Evolutionary conservation across 1,284 basidiomycete genomes (phyloP).

Genomic region (Malassezia sympodialis): DNA sequence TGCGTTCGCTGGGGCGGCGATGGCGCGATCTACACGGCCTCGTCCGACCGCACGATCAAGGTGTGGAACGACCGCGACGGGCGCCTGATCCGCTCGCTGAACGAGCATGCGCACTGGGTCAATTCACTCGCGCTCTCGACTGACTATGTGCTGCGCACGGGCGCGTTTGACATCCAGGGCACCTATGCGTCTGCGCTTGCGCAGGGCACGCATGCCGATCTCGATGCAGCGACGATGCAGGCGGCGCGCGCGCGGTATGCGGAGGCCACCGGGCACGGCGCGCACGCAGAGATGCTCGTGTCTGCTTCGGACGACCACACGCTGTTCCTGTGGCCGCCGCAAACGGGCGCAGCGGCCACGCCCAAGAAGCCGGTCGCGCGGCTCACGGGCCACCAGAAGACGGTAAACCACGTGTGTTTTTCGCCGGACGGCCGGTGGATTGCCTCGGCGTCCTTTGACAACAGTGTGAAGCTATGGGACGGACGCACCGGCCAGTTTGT

Average conservation of each 20-base stretch:
- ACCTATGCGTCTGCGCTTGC: conserved; percentile 6
- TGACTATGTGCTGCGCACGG: conserved; percentile 86
- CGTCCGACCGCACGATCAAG: conserved; percentile 82
- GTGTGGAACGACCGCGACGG: conserved; percentile 77
- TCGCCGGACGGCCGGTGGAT: conserved; percentile 86
- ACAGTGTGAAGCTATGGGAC: conserved; percentile 80
- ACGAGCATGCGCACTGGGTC: conserved; percentile 97
- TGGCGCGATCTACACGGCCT: conserved; percentile 65
- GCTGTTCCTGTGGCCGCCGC: conserved; percentile 50
- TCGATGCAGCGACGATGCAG: conserved; percentile 14
- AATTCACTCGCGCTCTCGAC: conserved; percentile 91
- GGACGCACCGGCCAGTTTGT: conserved; percentile 65
- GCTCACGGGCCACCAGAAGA: conserved; percentile 87
- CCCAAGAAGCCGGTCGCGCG: conserved; percentile 75
- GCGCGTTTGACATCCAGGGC: conserved; percentile 76
- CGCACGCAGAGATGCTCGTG: conserved; percentile 62
- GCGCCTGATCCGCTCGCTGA: conserved; percentile 60
- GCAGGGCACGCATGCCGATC: background rate
- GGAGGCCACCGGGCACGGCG: conserved; percentile 64
- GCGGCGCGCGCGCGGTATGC: conserved; percentile 55
- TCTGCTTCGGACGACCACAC: conserved; percentile 84
- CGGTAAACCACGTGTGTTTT: conserved; percentile 89
- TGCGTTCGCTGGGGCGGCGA: conserved; percentile 81
- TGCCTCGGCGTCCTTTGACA: conserved; percentile 85
- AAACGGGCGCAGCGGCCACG: conserved; percentile 51